These are phyloP conservation scores for Colletotrichum falcatum DNA, from an alignment of 2,329 filamentous ascomycete species.

Conservation along the genomic window DNA sequence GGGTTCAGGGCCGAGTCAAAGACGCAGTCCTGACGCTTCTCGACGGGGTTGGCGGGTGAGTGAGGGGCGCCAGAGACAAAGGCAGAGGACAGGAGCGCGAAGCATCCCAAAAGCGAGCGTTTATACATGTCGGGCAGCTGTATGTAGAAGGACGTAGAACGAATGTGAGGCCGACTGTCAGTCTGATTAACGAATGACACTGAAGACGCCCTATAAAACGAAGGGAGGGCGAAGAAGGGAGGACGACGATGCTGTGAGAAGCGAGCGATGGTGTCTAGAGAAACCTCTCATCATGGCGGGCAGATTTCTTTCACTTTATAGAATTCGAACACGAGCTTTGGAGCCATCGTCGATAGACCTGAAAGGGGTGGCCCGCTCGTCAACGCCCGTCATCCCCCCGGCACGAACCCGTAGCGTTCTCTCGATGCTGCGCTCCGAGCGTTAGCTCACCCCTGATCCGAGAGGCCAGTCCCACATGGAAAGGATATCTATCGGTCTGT, in stretches of 20 bases:
- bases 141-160: constrained; percentile 28
- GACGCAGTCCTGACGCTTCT: constrained; percentile 37
- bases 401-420: constrained; percentile 14
- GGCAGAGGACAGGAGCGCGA: constrained; percentile 34
- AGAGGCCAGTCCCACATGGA: constrained; percentile 16
- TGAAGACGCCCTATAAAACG: constrained; percentile 21
- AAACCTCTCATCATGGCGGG: background rate
- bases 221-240: constrained; percentile 23
- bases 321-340: constrained; percentile 17
- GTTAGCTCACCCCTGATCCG: constrained; percentile 18
- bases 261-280: constrained; percentile 27
- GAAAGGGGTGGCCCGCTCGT: constrained; percentile 9
- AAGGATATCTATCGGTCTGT: too few species aligned
- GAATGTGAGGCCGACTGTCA: constrained; percentile 9
- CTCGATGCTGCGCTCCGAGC: constrained; percentile 22
- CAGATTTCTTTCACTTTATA: constrained; percentile 29
- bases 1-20: constrained; percentile 38
- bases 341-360: background rate
- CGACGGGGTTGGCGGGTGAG: constrained; percentile 1
- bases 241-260: constrained; percentile 27
- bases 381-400: background rate
- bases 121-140: constrained; percentile 30
- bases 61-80: constrained; percentile 33
- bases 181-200: constrained; percentile 8
- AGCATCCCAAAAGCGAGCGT: constrained; percentile 35